These are phyloP conservation scores for Xylariomycetidae sp. DNA, from an alignment of 2,329 filamentous ascomycete species.

Conservation along the genomic window DNA sequence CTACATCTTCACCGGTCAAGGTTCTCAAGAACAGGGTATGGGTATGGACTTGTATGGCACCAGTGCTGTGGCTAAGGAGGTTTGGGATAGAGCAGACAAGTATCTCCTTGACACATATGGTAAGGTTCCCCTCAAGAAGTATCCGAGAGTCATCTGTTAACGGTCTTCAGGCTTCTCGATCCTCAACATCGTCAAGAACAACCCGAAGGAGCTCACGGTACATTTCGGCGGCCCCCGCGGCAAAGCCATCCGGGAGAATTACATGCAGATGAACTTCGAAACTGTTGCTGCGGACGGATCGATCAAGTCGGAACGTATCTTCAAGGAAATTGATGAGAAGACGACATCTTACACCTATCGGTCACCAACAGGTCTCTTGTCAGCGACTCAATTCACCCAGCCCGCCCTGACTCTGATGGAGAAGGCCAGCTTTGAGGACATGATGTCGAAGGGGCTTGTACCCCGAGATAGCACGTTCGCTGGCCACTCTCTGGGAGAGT, in stretches of 20 bases:
- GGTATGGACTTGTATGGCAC: slow-evolving; percentile 97
- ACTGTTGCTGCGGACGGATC: slow-evolving; percentile 88
- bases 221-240: slow-evolving; percentile 96
- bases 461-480: slow-evolving; percentile 96
- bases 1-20: slow-evolving; percentile 97
- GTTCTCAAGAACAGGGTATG: slow-evolving; percentile 98
- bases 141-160: slow-evolving; percentile 6
- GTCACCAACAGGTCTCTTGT: slow-evolving; percentile 89
- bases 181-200: slow-evolving; percentile 98
- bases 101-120: slow-evolving; percentile 99
- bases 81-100: slow-evolving; percentile 96
- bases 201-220: slow-evolving; percentile 96
- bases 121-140: slow-evolving; percentile 37
- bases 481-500: slow-evolving; percentile 96
- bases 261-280: slow-evolving; percentile 99
- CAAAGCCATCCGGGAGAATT: slow-evolving; percentile 97
- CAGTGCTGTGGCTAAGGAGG: slow-evolving; percentile 90
- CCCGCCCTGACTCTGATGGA: slow-evolving; percentile 97
- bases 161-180: slow-evolving; percentile 75
- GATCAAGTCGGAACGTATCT: slow-evolving; percentile 98
- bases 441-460: slow-evolving; percentile 94
- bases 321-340: slow-evolving; percentile 92
- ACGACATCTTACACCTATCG: slow-evolving; percentile 96
- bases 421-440: slow-evolving; percentile 98
- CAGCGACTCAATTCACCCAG: slow-evolving; percentile 97